Conservation (phyloP, 2,329 filamentous ascomycete genomes). For the Ascosphaera acerosa region DNA sequence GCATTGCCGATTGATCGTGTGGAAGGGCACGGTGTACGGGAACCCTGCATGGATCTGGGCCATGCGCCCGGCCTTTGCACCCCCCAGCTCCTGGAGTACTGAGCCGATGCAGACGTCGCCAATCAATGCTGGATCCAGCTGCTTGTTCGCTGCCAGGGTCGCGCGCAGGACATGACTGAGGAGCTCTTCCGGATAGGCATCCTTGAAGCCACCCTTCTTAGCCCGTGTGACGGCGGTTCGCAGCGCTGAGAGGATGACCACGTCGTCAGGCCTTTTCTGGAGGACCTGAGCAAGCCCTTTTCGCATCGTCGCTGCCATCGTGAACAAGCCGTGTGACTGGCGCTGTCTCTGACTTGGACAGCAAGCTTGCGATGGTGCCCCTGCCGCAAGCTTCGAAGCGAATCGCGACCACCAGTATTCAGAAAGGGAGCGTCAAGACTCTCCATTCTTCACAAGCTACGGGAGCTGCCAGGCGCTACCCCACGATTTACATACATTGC, state of each 20-base stretch:
- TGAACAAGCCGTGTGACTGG: too few species aligned
- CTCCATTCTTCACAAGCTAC: too few species aligned
- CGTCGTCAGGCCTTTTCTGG: slow-evolving; percentile 51
- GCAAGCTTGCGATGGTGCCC: too few species aligned
- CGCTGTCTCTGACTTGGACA: too few species aligned
- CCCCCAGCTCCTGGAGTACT: slow-evolving; percentile 74
- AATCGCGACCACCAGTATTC: too few species aligned
- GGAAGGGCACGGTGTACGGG: slow-evolving; percentile 44
- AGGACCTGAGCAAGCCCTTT: slow-evolving; percentile 53
- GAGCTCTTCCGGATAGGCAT: slow-evolving; percentile 77
- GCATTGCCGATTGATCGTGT: slow-evolving; percentile 77
- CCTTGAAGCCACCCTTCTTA: slow-evolving; percentile 60
- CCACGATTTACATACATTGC: too few species aligned
- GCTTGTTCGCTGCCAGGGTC: slow-evolving; percentile 45
- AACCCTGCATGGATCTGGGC: slow-evolving; percentile 66
- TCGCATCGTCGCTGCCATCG: slow-evolving; percentile 25
- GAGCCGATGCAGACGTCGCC: slow-evolving; percentile 72
- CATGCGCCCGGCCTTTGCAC: slow-evolving; percentile 76
- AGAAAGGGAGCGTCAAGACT: too few species aligned
- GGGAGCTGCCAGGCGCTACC: too few species aligned
- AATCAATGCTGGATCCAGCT: slow-evolving; percentile 41
- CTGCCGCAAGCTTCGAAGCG: too few species aligned
- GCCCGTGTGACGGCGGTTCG: slow-evolving; percentile 68
- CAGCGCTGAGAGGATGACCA: slow-evolving; percentile 73
- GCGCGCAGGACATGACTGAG: slow-evolving; percentile 38